Conservation (phyloP, 345 rosid species). For the Eucalyptus cloeziana region DNA sequence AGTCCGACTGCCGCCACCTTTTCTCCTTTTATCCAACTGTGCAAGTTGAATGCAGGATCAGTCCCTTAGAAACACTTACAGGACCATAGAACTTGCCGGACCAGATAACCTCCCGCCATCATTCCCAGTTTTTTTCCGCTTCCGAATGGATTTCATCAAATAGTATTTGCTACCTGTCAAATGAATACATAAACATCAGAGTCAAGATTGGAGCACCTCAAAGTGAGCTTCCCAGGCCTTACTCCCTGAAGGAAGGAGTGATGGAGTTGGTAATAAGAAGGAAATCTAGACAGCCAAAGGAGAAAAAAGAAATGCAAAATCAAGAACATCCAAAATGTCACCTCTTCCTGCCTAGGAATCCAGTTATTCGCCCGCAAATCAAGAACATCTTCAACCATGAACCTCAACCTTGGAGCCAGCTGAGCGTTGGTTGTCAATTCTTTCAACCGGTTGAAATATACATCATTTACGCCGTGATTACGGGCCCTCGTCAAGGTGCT, state of each 20-base stretch:
- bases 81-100: not conserved
- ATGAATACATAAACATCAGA: not conserved
- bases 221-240: not conserved
- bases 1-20: not conserved
- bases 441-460: constrained; percentile 47
- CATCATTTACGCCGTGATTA: constrained; percentile 51
- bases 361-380: constrained; percentile 71
- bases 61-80: not conserved
- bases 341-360: constrained; percentile 96
- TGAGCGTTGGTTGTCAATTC: constrained; percentile 43
- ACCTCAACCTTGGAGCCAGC: constrained; percentile 51
- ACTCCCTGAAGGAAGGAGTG: not conserved
- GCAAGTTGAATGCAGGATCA: not conserved
- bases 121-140: not conserved
- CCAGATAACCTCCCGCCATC: not conserved
- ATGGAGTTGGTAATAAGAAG: not conserved
- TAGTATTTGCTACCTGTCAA: not conserved
- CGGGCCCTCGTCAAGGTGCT: constrained; percentile 69
- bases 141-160: not conserved
- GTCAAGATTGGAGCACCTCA: not conserved
- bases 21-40: not conserved
- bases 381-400: constrained; percentile 78
- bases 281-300: not conserved
- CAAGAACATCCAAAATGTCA: not conserved
- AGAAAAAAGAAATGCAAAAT: not conserved